Base-by-base conservation (phyloP, 2,329 filamentous ascomycete genomes). In the Huntiella savannae region DNA sequence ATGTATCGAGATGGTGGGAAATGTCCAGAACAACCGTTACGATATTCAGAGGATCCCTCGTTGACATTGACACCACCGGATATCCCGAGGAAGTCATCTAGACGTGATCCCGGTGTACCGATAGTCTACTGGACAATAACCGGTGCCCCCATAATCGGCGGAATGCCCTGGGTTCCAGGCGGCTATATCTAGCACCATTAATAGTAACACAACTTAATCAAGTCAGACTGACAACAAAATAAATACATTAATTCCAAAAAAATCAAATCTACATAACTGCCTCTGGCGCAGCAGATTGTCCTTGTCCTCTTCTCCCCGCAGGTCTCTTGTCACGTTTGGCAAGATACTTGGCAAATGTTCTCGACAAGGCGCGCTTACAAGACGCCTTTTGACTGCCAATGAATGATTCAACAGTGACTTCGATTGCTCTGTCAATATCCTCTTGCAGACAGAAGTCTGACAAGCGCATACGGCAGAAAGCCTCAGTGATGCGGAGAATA, bases 381-480 rank as follows among this genome's bases (percentile, higher is more conserved):
- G 84, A 93, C 56, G 96, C 77, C 68, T 98, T 98, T 61, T 98
- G 91, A 55, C 83, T 92, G 51, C 82, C 84, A 38, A 98, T 84
- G 58, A 98, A 98, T 47, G 83, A 92, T 54, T 96, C 87, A 2
- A 98, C 84, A 0, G 91, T 93, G 5, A 98, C 91, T 11, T 87
- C 85, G 57, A 98, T 98, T 49, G 91, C 91, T 38, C 91, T 84
- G 62, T 98, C 91, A 55, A 98, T 94, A 58, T 98, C 91, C 50
- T 82, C 75, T 1, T 82, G 66, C 4, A 81, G 80, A 62, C 88
- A 94, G 67, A 94, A 96, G 54, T 98, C 91, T 0, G 83, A 91
- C n/a, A 98, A 69, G 11, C 91, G 81, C 91, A 98, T 98, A 58
- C 93, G 88, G 63, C 83, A 92, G 65, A 98, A 98, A 0, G 87